A percentile compares a stretch with the other conserved stretches of the same genome.
phyloP scores from a whole-genome alignment of 2,329 filamentous ascomycete species.

The Tolypocladium ophioglossoides region DNA sequence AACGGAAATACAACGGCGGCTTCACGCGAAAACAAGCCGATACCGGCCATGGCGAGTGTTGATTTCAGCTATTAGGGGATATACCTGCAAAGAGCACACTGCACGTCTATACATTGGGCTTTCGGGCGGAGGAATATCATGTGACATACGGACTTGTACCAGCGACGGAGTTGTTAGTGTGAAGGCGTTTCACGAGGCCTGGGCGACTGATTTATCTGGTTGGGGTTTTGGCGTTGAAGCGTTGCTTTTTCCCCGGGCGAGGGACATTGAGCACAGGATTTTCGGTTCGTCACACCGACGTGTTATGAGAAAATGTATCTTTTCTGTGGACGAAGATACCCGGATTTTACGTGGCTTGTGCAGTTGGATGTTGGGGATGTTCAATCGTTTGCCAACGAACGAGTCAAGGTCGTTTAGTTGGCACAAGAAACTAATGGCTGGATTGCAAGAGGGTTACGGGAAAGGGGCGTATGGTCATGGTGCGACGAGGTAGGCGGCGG shows the following conservation, averaged over 20 bases:
- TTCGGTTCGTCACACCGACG: background rate
- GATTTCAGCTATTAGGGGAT: conserved; percentile 47
- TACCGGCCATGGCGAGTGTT: conserved; percentile 46
- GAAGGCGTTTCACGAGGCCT: background rate
- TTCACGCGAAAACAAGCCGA: conserved; percentile 36
- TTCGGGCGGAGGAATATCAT: background rate
- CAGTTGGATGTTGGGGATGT: no score
- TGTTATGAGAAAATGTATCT: background rate
- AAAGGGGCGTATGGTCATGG: background rate
- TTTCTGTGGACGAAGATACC: background rate
- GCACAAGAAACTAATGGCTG: background rate
- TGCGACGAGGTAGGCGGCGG: background rate
- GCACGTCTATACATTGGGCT: background rate
- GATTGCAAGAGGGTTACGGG: background rate
- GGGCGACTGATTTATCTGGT: background rate
- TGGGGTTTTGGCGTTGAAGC: background rate
- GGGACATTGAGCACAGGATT: background rate
- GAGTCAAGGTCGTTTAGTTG: background rate
- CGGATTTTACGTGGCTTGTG: background rate
- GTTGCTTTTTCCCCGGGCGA: background rate
- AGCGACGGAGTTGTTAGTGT: conserved; percentile 7
- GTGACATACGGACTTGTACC: conserved; percentile 2
- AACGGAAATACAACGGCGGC: conserved; percentile 20
- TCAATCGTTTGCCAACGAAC: background rate
- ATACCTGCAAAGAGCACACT: conserved; percentile 1